phyloP scores from a whole-genome alignment of 164 flowering plant species.

The Stephania yunnanensis region DNA sequence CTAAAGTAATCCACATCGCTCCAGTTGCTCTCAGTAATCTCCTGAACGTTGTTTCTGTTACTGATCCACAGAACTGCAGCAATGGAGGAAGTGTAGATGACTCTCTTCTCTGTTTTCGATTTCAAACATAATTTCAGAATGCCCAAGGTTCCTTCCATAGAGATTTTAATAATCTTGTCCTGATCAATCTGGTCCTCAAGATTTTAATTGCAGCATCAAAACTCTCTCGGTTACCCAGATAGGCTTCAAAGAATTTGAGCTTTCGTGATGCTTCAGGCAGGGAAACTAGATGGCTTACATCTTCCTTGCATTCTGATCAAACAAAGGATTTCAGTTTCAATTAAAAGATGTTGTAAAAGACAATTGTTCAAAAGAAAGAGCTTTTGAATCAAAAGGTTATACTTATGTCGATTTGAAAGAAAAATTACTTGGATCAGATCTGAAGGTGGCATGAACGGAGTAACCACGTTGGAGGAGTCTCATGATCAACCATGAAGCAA shows the following conservation, averaged over 20 bases:
- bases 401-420: too few species aligned
- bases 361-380: too few species aligned
- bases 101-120: slow-evolving; percentile 36
- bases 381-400: too few species aligned
- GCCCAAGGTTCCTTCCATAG: slow-evolving; percentile 28
- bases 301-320: slow-evolving; percentile 17
- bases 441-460: slow-evolving; percentile 32
- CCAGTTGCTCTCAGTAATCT: slow-evolving; percentile 41
- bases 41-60: slow-evolving; percentile 1
- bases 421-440: slow-evolving; percentile 32
- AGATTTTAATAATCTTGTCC: slow-evolving; percentile 10
- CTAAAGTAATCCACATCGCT: slow-evolving; percentile 28
- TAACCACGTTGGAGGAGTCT: slow-evolving; percentile 32
- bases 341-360: too few species aligned
- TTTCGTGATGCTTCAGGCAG: slow-evolving; percentile 39
- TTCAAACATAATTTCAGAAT: slow-evolving; percentile 32
- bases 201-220: too few species aligned
- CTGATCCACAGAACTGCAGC: slow-evolving; percentile 17
- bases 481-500: slow-evolving; percentile 27
- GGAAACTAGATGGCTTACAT: slow-evolving; percentile 31
- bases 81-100: slow-evolving; percentile 34
- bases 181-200: slow-evolving; percentile 20
- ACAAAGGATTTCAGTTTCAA: too few species aligned
- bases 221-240: too few species aligned
- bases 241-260: slow-evolving; percentile 39